Conservation (phyloP, 2,329 filamentous ascomycete genomes). For the Arthroderma sp. region DNA sequence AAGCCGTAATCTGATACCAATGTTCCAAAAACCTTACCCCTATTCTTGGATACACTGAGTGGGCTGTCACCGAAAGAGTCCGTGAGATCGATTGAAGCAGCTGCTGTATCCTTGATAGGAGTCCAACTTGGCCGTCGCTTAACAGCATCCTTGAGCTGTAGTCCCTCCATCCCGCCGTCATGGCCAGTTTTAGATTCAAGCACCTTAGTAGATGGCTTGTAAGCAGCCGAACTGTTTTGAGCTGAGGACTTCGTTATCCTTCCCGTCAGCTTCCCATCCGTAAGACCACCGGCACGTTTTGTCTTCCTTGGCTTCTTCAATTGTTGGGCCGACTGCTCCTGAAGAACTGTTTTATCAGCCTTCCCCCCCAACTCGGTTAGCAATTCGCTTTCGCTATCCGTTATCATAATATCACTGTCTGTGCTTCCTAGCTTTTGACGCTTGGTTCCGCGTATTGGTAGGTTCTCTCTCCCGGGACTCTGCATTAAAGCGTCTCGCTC, state of each 20-base stretch:
- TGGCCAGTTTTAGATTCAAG: background rate
- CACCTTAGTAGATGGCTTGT: background rate
- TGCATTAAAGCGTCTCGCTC: background rate
- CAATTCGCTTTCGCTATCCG: background rate
- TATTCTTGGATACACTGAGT: background rate
- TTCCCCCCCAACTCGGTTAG: background rate
- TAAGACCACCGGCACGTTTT: background rate
- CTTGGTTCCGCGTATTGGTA: constrained; percentile 2
- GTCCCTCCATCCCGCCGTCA: background rate
- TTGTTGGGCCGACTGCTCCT: background rate
- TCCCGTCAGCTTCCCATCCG: constrained; percentile 18
- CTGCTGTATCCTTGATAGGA: constrained; percentile 38
- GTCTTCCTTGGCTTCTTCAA: background rate
- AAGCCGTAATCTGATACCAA: constrained; percentile 31
- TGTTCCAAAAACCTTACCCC: constrained; percentile 18
- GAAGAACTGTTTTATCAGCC: background rate
- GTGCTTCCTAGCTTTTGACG: background rate
- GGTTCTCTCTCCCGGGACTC: constrained; percentile 7
- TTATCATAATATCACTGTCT: background rate
- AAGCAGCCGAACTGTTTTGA: constrained; percentile 5
- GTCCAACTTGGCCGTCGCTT: constrained; percentile 54
- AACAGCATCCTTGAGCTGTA: constrained; percentile 34
- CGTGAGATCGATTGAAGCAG: constrained; percentile 14
- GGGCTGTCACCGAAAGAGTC: constrained; percentile 4
- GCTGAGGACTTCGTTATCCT: constrained; percentile 22